These are phyloP conservation scores for Fusarium fujikuroi DNA, from an alignment of 2,329 filamentous ascomycete genomes.

Conservation along the genomic window DNA sequence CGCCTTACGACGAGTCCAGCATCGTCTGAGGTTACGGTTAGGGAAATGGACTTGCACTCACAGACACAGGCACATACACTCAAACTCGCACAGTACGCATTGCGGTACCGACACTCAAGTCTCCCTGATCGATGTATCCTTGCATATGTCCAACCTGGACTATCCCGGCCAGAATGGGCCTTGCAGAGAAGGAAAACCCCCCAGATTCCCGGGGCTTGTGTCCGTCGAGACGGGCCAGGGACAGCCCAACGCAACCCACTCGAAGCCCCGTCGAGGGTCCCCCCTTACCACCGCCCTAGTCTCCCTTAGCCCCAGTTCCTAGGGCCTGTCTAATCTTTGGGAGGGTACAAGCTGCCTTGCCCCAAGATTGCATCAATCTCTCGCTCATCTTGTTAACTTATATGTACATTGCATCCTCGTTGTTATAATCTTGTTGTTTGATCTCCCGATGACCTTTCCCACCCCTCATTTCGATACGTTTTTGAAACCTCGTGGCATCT, in stretches of 20 bases:
- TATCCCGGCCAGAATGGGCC: slow-evolving; percentile 34
- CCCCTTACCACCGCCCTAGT: slow-evolving; percentile 45
- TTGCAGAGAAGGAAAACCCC: slow-evolving; percentile 34
- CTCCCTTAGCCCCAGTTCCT: slow-evolving; percentile 41
- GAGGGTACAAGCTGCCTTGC: slow-evolving; percentile 42
- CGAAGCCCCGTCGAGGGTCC: slow-evolving; percentile 40
- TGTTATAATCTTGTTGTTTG: slow-evolving; percentile 19
- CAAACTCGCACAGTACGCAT: slow-evolving; percentile 31
- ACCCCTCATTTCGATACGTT: slow-evolving; percentile 29
- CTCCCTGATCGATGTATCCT: slow-evolving; percentile 42
- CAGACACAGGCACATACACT: slow-evolving; percentile 11
- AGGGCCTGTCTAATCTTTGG: slow-evolving; percentile 44
- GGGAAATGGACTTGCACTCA: slow-evolving; percentile 21
- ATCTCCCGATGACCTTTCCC: slow-evolving; percentile 25
- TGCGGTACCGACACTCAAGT: slow-evolving; percentile 32
- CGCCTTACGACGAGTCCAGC: slow-evolving; percentile 38
- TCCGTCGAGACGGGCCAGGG: slow-evolving; percentile 42
- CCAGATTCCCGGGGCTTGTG: slow-evolving; percentile 47
- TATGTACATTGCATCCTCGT: slow-evolving; percentile 43
- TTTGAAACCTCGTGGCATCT: slow-evolving; percentile 27
- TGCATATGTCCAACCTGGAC: slow-evolving; percentile 18
- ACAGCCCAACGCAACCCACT: slow-evolving; percentile 35
- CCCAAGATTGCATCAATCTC: slow-evolving; percentile 49
- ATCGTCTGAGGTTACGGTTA: slow-evolving; percentile 43
- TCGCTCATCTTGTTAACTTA: slow-evolving; percentile 35